These are phyloP conservation scores for Dichotomocladium elegans DNA, from an alignment of 371 early-diverging fungal genomes.

Conservation along the genomic window DNA sequence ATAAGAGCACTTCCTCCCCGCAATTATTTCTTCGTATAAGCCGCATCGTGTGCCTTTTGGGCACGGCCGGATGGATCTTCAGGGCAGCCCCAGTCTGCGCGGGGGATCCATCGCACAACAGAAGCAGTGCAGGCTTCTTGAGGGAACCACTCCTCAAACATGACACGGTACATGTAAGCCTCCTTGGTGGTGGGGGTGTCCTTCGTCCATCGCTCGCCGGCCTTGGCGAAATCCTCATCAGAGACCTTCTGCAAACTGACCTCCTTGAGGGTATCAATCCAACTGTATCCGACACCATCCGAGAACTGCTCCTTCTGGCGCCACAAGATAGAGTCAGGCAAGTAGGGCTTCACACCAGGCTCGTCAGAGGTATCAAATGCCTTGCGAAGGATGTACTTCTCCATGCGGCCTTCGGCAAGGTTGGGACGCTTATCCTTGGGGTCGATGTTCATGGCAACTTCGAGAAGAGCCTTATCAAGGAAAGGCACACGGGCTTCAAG, in stretches of 20 bases:
- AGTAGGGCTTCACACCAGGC: slow-evolving; percentile 70
- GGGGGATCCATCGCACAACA: slow-evolving; percentile 94
- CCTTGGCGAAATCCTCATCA: slow-evolving; percentile 71
- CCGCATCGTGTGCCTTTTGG: slow-evolving; percentile 83
- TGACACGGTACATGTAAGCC: slow-evolving; percentile 89
- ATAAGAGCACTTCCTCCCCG: no score
- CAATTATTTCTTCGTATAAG: slow-evolving; percentile 37
- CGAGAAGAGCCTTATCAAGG: slow-evolving; percentile 86
- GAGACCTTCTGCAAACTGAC: slow-evolving; percentile 64
- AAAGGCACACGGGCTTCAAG: slow-evolving; percentile 98
- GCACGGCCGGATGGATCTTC: slow-evolving; percentile 97
- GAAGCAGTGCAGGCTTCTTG: slow-evolving; percentile 82
- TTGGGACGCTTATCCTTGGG: slow-evolving; percentile 78
- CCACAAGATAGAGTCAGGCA: slow-evolving; percentile 90
- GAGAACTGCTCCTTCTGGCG: slow-evolving; percentile 98
- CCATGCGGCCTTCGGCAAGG: slow-evolving; percentile 66
- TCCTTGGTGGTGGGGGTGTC: slow-evolving; percentile 95
- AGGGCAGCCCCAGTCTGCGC: slow-evolving; percentile 95
- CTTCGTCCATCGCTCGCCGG: slow-evolving; percentile 69
- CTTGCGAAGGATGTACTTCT: slow-evolving; percentile 83
- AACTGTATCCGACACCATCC: slow-evolving; percentile 95
- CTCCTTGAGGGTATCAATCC: slow-evolving; percentile 93
- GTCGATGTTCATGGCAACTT: slow-evolving; percentile 82
- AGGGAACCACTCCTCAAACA: slow-evolving; percentile 92
- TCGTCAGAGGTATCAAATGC: slow-evolving; percentile 77